Conservation (phyloP, 75 land plant genomes). For the Pinus albicaulis region DNA sequence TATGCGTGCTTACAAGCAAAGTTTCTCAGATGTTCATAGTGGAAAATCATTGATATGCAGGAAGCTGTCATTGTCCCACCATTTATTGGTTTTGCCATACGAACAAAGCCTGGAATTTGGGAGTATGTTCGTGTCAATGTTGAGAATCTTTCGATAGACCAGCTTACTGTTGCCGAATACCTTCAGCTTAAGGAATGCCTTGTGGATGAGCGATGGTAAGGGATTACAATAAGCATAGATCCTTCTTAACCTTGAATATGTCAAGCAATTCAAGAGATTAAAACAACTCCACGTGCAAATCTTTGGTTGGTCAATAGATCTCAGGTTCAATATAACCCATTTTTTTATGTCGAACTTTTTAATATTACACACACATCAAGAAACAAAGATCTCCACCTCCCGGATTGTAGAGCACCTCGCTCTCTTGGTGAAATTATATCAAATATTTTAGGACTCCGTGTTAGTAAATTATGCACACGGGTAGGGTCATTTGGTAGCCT, state of each 20-base stretch:
- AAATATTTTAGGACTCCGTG: conserved; percentile 1
- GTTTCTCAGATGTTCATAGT: too few relatives aligned
- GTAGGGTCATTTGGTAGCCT: background rate
- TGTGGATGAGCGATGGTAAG: conserved; percentile 61
- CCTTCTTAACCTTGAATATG: too few relatives aligned
- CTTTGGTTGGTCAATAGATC: too few relatives aligned
- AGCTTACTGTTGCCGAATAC: conserved; percentile 62
- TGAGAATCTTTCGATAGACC: conserved; percentile 56
- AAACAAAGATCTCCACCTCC: too few relatives aligned
- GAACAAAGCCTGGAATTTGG: conserved; percentile 86
- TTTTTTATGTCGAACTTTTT: too few relatives aligned
- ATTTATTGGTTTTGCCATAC: conserved; percentile 73
- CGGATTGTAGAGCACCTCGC: background rate
- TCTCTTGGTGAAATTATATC: background rate
- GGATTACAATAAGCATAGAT: background rate
- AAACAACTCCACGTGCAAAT: too few relatives aligned
- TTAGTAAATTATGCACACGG: background rate
- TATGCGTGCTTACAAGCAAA: background rate
- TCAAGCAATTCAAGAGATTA: too few relatives aligned
- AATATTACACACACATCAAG: too few relatives aligned
- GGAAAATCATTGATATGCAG: conserved; percentile 27
- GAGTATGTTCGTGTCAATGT: conserved; percentile 78
- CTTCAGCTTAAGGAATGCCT: conserved; percentile 74
- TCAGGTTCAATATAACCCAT: too few relatives aligned
- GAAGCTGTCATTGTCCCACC: conserved; percentile 91